phyloP scores from a whole-genome alignment of 495 filamentous ascomycete genomes.

The Penicillium bovifimosum region DNA sequence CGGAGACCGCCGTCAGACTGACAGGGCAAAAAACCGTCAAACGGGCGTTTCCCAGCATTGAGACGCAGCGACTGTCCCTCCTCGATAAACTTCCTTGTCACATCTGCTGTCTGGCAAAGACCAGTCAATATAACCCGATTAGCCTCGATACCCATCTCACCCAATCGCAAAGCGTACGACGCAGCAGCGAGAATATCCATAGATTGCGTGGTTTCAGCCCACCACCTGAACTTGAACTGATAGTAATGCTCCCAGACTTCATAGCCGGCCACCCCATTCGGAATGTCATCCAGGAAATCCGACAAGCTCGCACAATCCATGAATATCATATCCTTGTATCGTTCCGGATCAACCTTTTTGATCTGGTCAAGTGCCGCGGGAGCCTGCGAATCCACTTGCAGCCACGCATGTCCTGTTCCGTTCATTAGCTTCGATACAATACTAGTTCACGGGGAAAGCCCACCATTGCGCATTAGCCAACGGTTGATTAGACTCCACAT shows the following conservation, averaged over 20 bases:
- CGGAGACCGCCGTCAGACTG: conserved; percentile 2
- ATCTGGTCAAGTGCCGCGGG: conserved; percentile 7
- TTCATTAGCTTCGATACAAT: neutral
- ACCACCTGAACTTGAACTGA: conserved; percentile 7
- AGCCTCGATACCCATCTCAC: neutral
- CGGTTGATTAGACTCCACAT: conserved; percentile 7
- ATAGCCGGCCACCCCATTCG: neutral
- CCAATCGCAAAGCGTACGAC: conserved; percentile 1
- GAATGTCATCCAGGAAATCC: neutral
- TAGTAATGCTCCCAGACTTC: conserved; percentile 1
- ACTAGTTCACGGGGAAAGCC: neutral
- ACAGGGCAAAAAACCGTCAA: conserved; percentile 10
- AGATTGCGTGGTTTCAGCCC: conserved; percentile 7
- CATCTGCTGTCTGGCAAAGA: conserved; percentile 5
- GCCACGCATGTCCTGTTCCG: conserved; percentile 10
- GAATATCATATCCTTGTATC: conserved; percentile 7
- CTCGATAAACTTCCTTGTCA: conserved; percentile 6
- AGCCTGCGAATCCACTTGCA: conserved; percentile 10
- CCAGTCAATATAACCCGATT: conserved; percentile 3
- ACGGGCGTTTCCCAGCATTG: neutral
- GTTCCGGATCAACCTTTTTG: neutral
- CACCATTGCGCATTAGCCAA: conserved; percentile 13
- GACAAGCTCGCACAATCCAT: neutral
- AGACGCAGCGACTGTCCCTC: neutral
- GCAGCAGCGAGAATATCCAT: conserved; percentile 10